Percentiles rank a stretch among this genome's conserved stretches.
phyloP scores from a whole-genome alignment of 75 land plant species.

The Picea glauca region DNA sequence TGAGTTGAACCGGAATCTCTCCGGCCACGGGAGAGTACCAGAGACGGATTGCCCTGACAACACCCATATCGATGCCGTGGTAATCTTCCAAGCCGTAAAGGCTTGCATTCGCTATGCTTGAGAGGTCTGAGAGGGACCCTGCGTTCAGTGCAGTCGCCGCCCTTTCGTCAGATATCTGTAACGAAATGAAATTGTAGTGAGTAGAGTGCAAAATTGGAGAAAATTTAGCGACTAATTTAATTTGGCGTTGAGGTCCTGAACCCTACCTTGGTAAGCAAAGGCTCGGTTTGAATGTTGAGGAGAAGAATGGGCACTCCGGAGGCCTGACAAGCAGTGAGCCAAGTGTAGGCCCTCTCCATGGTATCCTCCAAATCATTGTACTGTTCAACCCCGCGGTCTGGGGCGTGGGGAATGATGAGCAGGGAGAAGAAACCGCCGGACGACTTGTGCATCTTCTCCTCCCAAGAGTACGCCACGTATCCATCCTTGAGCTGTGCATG shows the following conservation, averaged over 20 bases:
- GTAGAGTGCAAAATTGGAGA: too few species aligned
- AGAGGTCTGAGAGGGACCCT: constrained; percentile 44
- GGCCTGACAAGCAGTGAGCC: constrained; percentile 62
- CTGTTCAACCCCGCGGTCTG: constrained; percentile 22
- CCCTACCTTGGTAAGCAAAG: constrained; percentile 73
- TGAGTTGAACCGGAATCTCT: constrained; percentile 48
- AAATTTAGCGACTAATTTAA: too few species aligned
- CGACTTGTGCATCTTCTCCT: constrained; percentile 49
- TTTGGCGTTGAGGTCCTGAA: too few species aligned
- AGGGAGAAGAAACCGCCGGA: constrained; percentile 49
- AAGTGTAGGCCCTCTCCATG: constrained; percentile 63
- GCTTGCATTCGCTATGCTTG: constrained; percentile 53
- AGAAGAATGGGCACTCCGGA: constrained; percentile 61
- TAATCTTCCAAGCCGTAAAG: constrained; percentile 86
- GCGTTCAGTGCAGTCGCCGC: constrained; percentile 52
- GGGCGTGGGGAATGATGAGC: constrained; percentile 38
- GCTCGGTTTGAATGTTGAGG: constrained; percentile 73
- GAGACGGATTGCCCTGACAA: constrained; percentile 65
- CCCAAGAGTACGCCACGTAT: constrained; percentile 73
- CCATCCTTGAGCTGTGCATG: constrained; percentile 53
- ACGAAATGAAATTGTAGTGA: too few species aligned
- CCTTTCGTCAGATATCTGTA: constrained; percentile 60
- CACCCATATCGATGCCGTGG: constrained; percentile 79
- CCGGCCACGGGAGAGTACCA: constrained; percentile 64
- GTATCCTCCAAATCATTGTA: constrained; percentile 70